Base-by-base conservation (phyloP, 2,329 filamentous ascomycete genomes). In the Blastomyces silverae region DNA sequence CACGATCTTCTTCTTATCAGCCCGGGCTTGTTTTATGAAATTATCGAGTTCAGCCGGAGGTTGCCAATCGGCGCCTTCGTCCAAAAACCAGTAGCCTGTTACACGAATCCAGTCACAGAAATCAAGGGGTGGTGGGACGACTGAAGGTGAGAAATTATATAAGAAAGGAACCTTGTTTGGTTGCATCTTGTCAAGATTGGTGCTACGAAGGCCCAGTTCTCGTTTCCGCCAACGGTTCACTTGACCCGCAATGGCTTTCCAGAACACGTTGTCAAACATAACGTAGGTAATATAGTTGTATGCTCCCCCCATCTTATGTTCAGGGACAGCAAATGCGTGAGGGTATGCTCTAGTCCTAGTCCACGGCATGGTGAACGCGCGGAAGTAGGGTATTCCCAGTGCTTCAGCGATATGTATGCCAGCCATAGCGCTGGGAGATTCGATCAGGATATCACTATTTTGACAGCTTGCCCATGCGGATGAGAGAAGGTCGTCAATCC, bases 351-450 rank as follows among this genome's bases (percentile, higher is more conserved):
- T 84, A 20, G 94, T 99, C 60, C 92, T 87, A 0, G 94, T 96
- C 94, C 94, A 99, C 0, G 94, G 94, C 94, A 99, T 99, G 22
- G 92, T 96, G 74, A 99, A 99, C 0, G 92, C 93, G 64, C 94
- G 87, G 80, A 97, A 97, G 76, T 99, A 99, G 0, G 94, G 94
- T 56, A 99, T 95, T 17, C 86, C 83, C 1, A 99, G 83, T 31
- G 92, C 91, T 78, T 99, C 94, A 1, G 94, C 94, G 69, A 99
- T 96, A 75, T 99, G 94, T 63, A 99, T 96, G 34, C 94, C 94
- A 0, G 89, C 92, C 94, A 99, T 99, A 17, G 94, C 92, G 65
- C 91, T 96, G 0, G 94, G 94, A 58, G 91, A 96, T 75, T 99
- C 94, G 66, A 99, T 96, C 50, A 99, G 81, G 42, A 99, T 80